Evolutionary conservation across 2,329 filamentous ascomycete species (phyloP).

Genomic region (Fusarium udum): DNA sequence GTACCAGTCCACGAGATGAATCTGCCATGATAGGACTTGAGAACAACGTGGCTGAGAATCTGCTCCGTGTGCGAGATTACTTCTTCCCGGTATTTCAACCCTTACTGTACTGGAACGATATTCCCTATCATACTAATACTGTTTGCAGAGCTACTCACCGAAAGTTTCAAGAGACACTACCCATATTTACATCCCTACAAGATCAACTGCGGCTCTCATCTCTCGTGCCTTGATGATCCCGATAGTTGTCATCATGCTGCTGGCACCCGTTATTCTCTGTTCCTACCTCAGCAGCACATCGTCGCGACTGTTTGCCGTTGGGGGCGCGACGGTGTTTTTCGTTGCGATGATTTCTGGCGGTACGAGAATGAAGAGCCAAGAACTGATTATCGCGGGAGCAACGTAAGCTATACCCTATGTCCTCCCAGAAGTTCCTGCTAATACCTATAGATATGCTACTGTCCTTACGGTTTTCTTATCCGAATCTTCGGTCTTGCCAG

Average conservation of each 20-base stretch:
- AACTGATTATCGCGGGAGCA: background rate
- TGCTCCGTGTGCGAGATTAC: background rate
- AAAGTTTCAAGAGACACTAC: background rate
- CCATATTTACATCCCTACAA: background rate
- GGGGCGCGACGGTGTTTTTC: background rate
- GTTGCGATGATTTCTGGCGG: background rate
- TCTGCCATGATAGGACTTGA: background rate
- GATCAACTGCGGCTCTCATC: background rate
- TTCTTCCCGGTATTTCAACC: background rate
- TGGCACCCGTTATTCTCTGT: background rate
- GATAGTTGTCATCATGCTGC: background rate
- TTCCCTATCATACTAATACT: accelerated
- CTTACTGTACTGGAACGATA: accelerated
- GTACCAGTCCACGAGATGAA: background rate
- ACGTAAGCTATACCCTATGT: background rate
- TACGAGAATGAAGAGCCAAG: background rate
- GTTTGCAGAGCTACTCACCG: accelerated
- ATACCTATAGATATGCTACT: background rate
- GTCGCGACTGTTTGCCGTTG: background rate
- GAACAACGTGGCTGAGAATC: background rate
- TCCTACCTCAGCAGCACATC: background rate
- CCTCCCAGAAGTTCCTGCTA: accelerated
- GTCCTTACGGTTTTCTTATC: background rate
- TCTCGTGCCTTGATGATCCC: background rate
- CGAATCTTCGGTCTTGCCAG: background rate